A percentile compares a stretch with the other conserved stretches of the same genome.
Evolutionary conservation across 148 eudicot species (phyloP).

Genomic region (Salicornia ramosissima): DNA sequence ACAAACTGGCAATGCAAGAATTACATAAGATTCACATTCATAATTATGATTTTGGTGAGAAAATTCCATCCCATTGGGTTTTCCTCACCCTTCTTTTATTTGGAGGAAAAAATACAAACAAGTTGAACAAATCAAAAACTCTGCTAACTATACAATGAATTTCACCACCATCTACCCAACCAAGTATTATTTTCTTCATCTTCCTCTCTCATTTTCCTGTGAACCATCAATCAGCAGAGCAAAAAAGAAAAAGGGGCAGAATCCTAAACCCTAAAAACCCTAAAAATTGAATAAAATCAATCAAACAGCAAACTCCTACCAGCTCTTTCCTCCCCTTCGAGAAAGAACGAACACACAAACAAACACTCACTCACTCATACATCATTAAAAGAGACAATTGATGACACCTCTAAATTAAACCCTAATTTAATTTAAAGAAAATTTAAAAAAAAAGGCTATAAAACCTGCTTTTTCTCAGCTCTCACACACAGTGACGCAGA

Average conservation of each 20-base stretch:
- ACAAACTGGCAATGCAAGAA: constrained; percentile 1
- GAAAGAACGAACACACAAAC: constrained; percentile 21
- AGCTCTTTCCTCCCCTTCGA: constrained; percentile 26
- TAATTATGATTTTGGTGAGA: background rate
- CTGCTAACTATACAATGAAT: constrained; percentile 12
- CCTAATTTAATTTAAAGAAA: background rate
- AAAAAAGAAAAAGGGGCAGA: constrained; percentile 11
- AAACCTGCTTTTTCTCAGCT: background rate
- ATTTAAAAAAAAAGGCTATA: background rate
- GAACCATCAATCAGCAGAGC: constrained; percentile 16
- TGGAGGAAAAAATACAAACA: no score
- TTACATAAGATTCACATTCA: constrained; percentile 5
- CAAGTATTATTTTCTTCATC: background rate
- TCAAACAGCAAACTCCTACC: background rate
- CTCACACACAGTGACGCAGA: no score
- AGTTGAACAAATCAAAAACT: constrained; percentile 11
- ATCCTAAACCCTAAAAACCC: constrained; percentile 17
- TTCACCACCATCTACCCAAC: background rate
- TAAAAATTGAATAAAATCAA: constrained; percentile 13
- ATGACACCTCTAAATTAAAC: constrained; percentile 19
- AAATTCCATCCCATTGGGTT: constrained; percentile 6
- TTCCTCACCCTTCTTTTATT: constrained; percentile 1
- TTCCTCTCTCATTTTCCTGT: background rate
- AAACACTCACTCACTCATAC: background rate
- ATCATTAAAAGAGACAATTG: background rate